Base-by-base conservation (phyloP, 208 protist species). In the Trypanosoma theileri region DNA sequence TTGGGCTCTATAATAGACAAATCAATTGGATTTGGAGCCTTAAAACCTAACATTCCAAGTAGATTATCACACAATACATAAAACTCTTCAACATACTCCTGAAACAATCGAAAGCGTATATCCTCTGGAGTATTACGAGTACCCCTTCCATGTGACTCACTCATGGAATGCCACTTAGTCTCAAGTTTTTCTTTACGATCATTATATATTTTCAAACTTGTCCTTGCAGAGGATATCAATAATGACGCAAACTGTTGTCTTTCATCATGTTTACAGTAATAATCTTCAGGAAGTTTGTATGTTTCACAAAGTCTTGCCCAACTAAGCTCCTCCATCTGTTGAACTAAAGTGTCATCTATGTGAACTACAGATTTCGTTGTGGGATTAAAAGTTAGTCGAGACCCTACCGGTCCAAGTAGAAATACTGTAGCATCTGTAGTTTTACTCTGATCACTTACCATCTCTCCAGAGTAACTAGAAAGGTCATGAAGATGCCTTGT, bases 21-120 rank as follows among this genome's bases (percentile, higher is more conserved):
- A 50, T 69, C 66, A 31, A 73, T 19, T 14, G 58, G 50, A 7
- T n/a, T 4, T 28, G 62, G 62, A 6, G 59, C 4, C 19, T 19
- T 14, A 59, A 64, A 71, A 1, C 63, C 71, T 21, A 76, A 26
- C 64, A 69, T 76, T 17, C 64, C 65, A 58, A 76, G 62, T 51
- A 76, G n/a, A 17, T 65, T 66, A 22, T 71, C 61, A 59, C 65
- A 73, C 16, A 48, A 24, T 41, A 72, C 63, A 53, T 67, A 73
- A 16, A 67, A 12, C 35, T 50, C 50, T 44, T 71, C 57, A 3
- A 71, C 51, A 26, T 77, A 46, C 24, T 69, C 54, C 28, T 61
- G 58, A 53, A 72, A 57, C 19, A 61, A 24, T 40, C 51, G 63
- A 61, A 76, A 76, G 8, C 55, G 61, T 24, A 41, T 9, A 12